Conservation (phyloP, 1,284 basidiomycete species). For the Cutaneotrichosporon spelunceum region DNA sequence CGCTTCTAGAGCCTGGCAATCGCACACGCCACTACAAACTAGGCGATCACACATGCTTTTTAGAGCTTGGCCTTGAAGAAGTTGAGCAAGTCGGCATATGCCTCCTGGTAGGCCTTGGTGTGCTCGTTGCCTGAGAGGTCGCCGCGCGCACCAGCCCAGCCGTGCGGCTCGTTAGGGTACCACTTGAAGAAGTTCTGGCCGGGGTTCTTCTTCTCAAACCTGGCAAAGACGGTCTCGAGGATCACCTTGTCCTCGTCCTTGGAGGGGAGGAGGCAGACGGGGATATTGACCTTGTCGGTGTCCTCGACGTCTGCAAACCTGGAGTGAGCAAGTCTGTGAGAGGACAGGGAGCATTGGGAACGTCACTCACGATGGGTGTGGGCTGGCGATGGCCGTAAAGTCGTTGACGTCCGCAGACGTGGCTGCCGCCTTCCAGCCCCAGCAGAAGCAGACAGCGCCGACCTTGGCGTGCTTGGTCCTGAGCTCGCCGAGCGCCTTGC, state of each 20-base stretch:
- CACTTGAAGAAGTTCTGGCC: slow-evolving; percentile 49
- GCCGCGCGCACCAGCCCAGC: slow-evolving; percentile 52
- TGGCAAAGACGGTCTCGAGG: slow-evolving; percentile 39
- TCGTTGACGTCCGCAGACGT: slow-evolving; percentile 25
- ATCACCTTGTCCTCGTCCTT: slow-evolving; percentile 50
- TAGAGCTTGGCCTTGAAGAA: slow-evolving; percentile 31
- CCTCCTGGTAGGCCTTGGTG: slow-evolving; percentile 30
- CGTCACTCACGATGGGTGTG: slow-evolving; percentile 47
- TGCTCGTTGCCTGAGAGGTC: slow-evolving; percentile 32
- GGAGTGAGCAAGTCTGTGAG: background rate
- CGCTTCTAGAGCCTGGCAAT: background rate
- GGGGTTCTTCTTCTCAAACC: slow-evolving; percentile 43
- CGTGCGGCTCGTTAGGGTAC: slow-evolving; percentile 49
- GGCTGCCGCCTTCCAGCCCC: slow-evolving; percentile 46
- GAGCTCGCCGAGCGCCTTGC: slow-evolving; percentile 41
- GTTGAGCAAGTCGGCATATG: slow-evolving; percentile 28
- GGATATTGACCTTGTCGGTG: slow-evolving; percentile 47
- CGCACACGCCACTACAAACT: no score
- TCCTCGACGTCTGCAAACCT: slow-evolving; percentile 50
- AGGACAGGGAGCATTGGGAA: no score
- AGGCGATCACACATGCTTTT: no score
- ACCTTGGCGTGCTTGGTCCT: slow-evolving; percentile 41
- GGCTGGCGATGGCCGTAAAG: slow-evolving; percentile 37
- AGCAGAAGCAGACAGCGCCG: slow-evolving; percentile 52
- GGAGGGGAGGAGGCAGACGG: slow-evolving; percentile 51